Conservation (phyloP, 257 asterid species). For the Cinchona pubescens region DNA sequence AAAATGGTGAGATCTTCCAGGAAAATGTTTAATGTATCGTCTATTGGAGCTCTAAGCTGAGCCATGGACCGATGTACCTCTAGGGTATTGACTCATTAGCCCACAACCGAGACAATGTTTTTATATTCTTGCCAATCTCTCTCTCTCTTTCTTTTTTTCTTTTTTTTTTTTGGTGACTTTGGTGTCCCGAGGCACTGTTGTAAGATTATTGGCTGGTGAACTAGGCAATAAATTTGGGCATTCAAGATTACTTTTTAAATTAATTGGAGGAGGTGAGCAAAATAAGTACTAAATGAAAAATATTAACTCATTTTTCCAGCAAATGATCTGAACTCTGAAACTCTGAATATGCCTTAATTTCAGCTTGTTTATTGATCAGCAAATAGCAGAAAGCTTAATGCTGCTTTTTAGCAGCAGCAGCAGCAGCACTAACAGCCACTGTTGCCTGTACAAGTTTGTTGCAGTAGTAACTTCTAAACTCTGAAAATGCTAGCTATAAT, state of each 20-base stretch:
- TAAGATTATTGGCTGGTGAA: background rate
- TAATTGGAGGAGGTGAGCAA: no score
- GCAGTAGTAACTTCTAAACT: no score
- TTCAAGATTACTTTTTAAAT: background rate
- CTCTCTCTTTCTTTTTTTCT: background rate
- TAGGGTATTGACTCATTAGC: constrained; percentile 1
- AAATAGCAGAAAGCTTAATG: no score
- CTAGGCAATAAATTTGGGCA: constrained; percentile 4
- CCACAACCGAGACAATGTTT: background rate
- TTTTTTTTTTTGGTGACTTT: background rate
- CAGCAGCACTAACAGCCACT: no score
- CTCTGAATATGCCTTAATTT: no score
- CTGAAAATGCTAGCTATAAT: no score
- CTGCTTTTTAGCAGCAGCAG: no score
- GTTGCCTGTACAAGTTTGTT: no score
- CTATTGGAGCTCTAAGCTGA: background rate
- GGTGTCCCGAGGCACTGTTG: background rate
- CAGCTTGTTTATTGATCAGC: no score
- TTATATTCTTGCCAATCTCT: background rate
- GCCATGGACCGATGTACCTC: constrained; percentile 6
- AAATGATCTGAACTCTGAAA: no score
- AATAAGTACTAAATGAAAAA: no score
- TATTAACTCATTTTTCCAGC: no score
- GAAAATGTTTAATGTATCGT: background rate
- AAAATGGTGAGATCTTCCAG: background rate